A percentile compares a stretch with the other conserved stretches of the same genome.
phyloP scores from a whole-genome alignment of 345 rosid species.

The Salix arbutifolia region DNA sequence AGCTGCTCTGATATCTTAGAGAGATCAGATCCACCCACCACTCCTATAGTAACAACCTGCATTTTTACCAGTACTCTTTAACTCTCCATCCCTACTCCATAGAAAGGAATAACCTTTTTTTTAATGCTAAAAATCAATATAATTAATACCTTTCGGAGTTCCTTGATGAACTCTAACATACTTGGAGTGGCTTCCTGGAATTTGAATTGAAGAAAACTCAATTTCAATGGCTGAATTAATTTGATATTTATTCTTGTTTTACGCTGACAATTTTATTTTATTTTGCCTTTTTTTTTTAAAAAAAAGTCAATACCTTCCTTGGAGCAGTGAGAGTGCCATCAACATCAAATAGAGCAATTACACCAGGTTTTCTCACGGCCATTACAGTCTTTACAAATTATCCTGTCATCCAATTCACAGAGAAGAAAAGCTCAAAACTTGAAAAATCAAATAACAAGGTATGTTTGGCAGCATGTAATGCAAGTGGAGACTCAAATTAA shows the following conservation, averaged over 20 bases:
- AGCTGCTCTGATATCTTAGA: constrained; percentile 91
- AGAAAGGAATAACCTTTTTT: too few species aligned
- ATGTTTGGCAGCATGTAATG: too few species aligned
- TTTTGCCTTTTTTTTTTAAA: neutral
- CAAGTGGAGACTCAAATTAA: too few species aligned
- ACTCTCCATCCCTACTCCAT: neutral
- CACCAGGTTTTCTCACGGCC: constrained; percentile 55
- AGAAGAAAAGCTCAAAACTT: neutral
- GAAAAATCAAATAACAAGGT: neutral
- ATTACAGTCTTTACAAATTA: constrained; percentile 13
- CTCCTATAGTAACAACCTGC: constrained; percentile 81
- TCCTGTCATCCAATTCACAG: neutral
- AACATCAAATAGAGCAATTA: constrained; percentile 90
- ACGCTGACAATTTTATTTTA: too few species aligned
- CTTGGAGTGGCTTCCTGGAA: constrained; percentile 46
- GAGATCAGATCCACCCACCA: constrained; percentile 96
- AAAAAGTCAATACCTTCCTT: constrained; percentile 48
- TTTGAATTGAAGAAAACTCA: neutral
- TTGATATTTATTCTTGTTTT: neutral
- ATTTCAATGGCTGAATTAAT: neutral
- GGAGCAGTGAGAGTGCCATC: constrained; percentile 99
- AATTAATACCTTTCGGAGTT: constrained; percentile 61
- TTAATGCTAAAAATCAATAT: too few species aligned
- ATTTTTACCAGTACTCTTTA: neutral
- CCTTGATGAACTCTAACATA: constrained; percentile 62